These are phyloP conservation scores for Pseudonitzschia multiseries DNA, from an alignment of 108 stramenopile genomes.

Conservation along the genomic window DNA sequence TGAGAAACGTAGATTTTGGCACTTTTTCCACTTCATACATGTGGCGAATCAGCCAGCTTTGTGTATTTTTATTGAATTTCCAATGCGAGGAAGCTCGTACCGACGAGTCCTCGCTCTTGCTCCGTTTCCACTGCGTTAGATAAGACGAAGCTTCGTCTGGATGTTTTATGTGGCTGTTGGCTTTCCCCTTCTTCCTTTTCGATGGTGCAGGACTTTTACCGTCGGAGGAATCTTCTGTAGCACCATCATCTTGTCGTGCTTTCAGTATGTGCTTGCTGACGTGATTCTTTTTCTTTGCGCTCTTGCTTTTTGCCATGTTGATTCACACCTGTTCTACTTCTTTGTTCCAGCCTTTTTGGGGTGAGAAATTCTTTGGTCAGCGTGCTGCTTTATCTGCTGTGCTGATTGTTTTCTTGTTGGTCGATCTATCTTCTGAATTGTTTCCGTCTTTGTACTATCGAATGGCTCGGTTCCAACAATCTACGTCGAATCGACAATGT, in stretches of 20 bases:
- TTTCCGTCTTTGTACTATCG: too few species aligned
- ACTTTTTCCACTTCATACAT: constrained; percentile 88
- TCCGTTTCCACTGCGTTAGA: constrained; percentile 60
- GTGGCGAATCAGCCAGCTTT: constrained; percentile 89
- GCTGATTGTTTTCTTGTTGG: too few species aligned
- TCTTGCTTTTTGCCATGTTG: constrained; percentile 39
- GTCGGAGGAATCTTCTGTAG: constrained; percentile 3
- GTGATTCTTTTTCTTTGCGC: constrained; percentile 53
- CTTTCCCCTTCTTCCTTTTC: constrained; percentile 31
- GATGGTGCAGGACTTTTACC: constrained; percentile 15
- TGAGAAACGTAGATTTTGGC: constrained; percentile 53
- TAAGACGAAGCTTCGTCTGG: constrained; percentile 66
- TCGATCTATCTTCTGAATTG: too few species aligned
- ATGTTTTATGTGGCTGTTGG: constrained; percentile 39
- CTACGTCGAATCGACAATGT: too few species aligned
- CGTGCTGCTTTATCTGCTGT: not conserved
- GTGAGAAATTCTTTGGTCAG: not conserved
- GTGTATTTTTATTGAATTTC: constrained; percentile 96
- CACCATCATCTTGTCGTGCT: constrained; percentile 31
- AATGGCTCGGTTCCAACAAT: too few species aligned
- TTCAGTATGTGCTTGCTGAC: constrained; percentile 78
- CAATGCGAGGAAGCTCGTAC: constrained; percentile 32
- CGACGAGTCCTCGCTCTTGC: constrained; percentile 19
- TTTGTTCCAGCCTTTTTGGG: too few species aligned
- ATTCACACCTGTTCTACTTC: not conserved